Conservation (phyloP, 1,139 yeast genomes). For the Suhomyces ambrosiae region DNA sequence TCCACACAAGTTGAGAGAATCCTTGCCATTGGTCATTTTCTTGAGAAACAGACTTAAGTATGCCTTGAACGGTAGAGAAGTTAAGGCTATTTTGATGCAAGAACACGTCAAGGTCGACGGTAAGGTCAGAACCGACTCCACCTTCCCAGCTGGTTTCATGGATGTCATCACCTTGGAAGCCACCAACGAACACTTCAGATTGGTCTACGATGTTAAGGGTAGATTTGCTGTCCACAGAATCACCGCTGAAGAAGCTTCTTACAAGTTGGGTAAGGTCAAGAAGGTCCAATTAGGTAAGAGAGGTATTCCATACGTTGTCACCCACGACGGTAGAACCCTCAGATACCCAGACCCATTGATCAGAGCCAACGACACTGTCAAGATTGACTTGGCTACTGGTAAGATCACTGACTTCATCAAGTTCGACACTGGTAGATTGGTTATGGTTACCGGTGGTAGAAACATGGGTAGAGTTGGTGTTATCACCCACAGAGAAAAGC, state of each 20-base stretch:
- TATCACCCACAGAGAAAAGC: constrained; percentile 97
- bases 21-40: constrained; percentile 96
- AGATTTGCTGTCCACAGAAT: constrained; percentile 99
- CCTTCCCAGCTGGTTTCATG: constrained; percentile 99
- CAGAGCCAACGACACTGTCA: constrained; percentile 96
- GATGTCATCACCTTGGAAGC: constrained; percentile 96
- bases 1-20: constrained; percentile 99
- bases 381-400: constrained; percentile 94
- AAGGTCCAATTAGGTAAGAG: constrained; percentile 97
- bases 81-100: constrained; percentile 98
- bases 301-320: constrained; percentile 96
- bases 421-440: constrained; percentile 94
- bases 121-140: constrained; percentile 98
- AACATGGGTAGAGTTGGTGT: constrained; percentile 99
- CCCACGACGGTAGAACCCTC: constrained; percentile 99
- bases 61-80: constrained; percentile 99
- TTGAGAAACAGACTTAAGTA: constrained; percentile 99
- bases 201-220: constrained; percentile 97
- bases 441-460: constrained; percentile 99
- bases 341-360: constrained; percentile 98
- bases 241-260: constrained; percentile 96
- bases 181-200: constrained; percentile 99
- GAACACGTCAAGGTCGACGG: constrained; percentile 99
- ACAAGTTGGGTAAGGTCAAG: constrained; percentile 98
- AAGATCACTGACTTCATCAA: constrained; percentile 89